phyloP scores from a whole-genome alignment of 345 rosid genomes.

The Salix arbutifolia region DNA sequence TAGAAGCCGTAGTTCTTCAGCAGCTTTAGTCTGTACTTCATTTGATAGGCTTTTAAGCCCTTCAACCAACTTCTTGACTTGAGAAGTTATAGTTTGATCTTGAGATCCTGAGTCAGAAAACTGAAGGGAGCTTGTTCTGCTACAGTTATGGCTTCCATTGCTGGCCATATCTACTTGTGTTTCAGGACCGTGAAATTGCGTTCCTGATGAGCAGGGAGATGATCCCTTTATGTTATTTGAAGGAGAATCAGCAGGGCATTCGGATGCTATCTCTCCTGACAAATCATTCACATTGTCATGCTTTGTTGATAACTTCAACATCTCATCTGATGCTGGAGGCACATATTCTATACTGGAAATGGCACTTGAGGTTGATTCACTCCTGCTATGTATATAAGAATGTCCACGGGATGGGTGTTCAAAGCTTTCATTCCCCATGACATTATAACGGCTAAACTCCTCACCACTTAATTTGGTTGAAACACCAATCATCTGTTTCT shows the following conservation, averaged over 20 bases:
- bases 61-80: conserved; percentile 53
- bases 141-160: conserved; percentile 25
- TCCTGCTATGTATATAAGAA: conserved; percentile 69
- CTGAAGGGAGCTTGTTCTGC: conserved; percentile 24
- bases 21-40: conserved; percentile 56
- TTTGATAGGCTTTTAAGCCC: conserved; percentile 56
- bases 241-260: conserved; percentile 22
- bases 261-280: conserved; percentile 32
- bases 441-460: conserved; percentile 31
- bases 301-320: conserved; percentile 23
- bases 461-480: conserved; percentile 44
- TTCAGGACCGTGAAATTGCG: conserved; percentile 28
- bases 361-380: conserved; percentile 70
- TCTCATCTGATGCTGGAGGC: conserved; percentile 42
- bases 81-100: conserved; percentile 42
- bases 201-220: conserved; percentile 38
- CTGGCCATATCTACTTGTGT: conserved; percentile 29
- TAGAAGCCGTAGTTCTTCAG: conserved; percentile 77
- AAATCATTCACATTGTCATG: conserved; percentile 21
- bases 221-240: conserved; percentile 38
- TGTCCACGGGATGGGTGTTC: conserved; percentile 51
- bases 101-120: conserved; percentile 38
- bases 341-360: conserved; percentile 60
- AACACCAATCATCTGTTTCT: conserved; percentile 48
- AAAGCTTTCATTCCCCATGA: conserved; percentile 43